Conservation (phyloP, 129 eudicot genomes). For the Tanacetum coccineum region DNA sequence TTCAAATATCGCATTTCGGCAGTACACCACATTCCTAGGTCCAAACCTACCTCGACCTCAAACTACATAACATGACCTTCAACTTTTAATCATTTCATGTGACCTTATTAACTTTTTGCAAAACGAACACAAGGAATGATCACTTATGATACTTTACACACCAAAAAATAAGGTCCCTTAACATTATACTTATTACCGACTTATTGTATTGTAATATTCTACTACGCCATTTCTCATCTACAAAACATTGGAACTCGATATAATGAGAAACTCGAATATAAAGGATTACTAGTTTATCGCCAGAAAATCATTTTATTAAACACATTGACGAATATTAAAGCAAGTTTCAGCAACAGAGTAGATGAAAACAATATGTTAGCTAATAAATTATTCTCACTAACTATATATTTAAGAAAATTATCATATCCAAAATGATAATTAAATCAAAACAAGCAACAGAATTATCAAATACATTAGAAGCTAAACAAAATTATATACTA, state of each 20-base stretch:
- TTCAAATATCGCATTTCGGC: constrained; percentile 14
- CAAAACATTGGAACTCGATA: too few species aligned
- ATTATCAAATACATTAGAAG: neutral
- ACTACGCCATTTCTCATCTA: too few species aligned
- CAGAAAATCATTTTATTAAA: too few species aligned
- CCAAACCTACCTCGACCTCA: constrained; percentile 14
- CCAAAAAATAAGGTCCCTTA: too few species aligned
- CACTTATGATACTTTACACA: too few species aligned
- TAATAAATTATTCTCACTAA: neutral
- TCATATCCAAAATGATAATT: too few species aligned
- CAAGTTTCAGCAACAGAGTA: constrained; percentile 14
- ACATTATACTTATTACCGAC: neutral
- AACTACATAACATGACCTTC: neutral
- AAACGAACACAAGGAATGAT: neutral
- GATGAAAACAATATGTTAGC: constrained; percentile 12
- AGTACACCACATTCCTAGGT: neutral
- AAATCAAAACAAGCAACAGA: neutral
- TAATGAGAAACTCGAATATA: too few species aligned
- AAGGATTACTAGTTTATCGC: too few species aligned
- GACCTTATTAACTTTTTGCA: neutral
- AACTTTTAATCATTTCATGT: neutral
- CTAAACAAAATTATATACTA: too few species aligned
- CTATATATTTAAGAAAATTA: neutral
- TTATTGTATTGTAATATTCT: neutral
- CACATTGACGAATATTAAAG: neutral